Evolutionary conservation across 192 early-diverging fungal genomes (phyloP), one percentile per base, ranked within the genome.

Genomic region (Dimargaris xerosporica): DNA sequence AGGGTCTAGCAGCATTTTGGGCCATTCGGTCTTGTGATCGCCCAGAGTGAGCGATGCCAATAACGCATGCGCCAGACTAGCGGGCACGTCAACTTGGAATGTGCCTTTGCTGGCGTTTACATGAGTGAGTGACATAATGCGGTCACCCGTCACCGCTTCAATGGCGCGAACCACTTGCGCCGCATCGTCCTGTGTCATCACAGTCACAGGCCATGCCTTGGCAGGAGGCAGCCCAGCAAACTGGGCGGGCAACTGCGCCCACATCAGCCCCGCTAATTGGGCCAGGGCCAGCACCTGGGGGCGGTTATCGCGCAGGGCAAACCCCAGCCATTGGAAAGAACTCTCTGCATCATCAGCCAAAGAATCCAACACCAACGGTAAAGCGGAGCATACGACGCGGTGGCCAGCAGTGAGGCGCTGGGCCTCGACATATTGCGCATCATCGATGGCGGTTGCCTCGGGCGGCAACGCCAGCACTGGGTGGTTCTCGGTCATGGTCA

Each of bases 401-500:
- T 73, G 62, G 17, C 55, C 67, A 0, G 59, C 43, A 0, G 66
- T 67, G 21, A 76, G 66, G 11, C 65, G 63, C 28, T 65, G 65
- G 5, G 75, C 75, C 4, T 68, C 50, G 19, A 76, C 53, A 44
- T 71, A 76, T 28, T 54, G 41, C 23, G 71, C 67, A 12, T 71
- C 64, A 21, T 65, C 63, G 23, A 72, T 50, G 16, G 60, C 34
- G 9, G 61, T 61, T 28, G 45, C 25, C 10, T 46, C 43, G 25
- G 60, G 53, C 44, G 44, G 58, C 30, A 71, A 47, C 4, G 69
- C 69, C 30, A 76, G 65, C 31, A 76, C 75, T 31, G 75, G 75
- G 42, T 76, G 75, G 17, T 69, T 66, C 21, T 69, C 64, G 31
- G 75, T 76, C n/a, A 73, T 61, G 28, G 62, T 67, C 53, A 76